These are phyloP conservation scores for Amanita rimosa DNA, from an alignment of 768 basidiomycete genomes.

Conservation along the genomic window DNA sequence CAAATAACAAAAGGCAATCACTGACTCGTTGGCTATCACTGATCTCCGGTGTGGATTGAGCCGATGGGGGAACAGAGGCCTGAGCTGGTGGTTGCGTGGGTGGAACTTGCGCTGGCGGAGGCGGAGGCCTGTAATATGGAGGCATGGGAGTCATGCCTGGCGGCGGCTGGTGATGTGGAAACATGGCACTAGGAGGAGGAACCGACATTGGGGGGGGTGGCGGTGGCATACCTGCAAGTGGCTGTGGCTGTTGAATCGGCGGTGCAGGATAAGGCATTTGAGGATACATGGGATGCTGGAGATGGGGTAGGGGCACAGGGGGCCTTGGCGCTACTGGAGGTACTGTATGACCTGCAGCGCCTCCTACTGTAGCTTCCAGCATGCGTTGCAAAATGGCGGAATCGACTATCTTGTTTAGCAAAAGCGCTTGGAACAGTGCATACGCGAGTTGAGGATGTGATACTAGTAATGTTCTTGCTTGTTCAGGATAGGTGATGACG, in stretches of 20 bases:
- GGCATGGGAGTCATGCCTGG: conserved; percentile 21
- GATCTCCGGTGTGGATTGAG: conserved; percentile 22
- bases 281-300: conserved; percentile 41
- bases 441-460: conserved; percentile 91
- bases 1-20: conserved; percentile 4
- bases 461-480: conserved; percentile 69
- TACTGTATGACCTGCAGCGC: not conserved
- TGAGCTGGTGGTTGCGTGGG: conserved; percentile 16
- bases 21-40: conserved; percentile 39
- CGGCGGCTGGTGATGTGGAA: conserved; percentile 19
- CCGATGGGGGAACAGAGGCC: conserved; percentile 18
- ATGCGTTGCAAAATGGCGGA: conserved; percentile 71
- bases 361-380: conserved; percentile 27
- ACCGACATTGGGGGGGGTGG: conserved; percentile 20
- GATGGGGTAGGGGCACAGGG: conserved; percentile 18
- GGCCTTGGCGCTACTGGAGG: conserved; percentile 7
- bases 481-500: conserved; percentile 83
- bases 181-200: conserved; percentile 22
- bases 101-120: conserved; percentile 18
- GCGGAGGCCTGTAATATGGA: conserved; percentile 24
- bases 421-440: conserved; percentile 89
- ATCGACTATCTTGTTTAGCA: conserved; percentile 91
- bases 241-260: conserved; percentile 21
- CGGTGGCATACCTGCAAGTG: conserved; percentile 19
- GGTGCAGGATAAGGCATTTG: conserved; percentile 21